Conservation (phyloP, 1,139 yeast species). For the Lodderomyces oxycetoniae region DNA sequence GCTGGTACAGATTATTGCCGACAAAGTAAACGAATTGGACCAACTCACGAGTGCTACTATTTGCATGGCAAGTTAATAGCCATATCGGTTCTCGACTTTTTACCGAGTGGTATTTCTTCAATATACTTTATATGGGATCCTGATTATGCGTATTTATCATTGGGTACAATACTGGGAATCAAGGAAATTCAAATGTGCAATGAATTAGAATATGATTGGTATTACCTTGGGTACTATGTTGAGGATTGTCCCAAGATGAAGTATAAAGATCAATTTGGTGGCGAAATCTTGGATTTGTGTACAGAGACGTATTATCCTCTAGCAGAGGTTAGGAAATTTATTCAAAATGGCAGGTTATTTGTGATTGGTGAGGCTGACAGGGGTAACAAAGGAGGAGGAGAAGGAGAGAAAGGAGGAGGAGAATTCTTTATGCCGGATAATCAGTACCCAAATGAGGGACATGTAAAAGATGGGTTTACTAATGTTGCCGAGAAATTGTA, state of each 20-base stretch:
- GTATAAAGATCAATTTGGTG: constrained; percentile 77
- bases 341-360: constrained; percentile 42
- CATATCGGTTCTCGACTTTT: constrained; percentile 69
- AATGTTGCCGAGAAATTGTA: constrained; percentile 38
- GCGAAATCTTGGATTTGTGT: constrained; percentile 57
- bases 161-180: constrained; percentile 76
- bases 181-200: constrained; percentile 59
- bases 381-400: constrained; percentile 10
- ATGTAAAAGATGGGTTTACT: constrained; percentile 9
- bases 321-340: constrained; percentile 24
- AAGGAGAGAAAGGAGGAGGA: constrained; percentile 1
- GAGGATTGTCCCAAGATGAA: constrained; percentile 78
- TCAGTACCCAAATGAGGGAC: constrained; percentile 9
- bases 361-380: too few relatives aligned
- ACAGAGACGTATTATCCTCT: constrained; percentile 45
- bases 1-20: not conserved
- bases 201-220: constrained; percentile 41
- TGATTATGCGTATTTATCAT: constrained; percentile 59
- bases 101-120: constrained; percentile 75
- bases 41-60: constrained; percentile 76
- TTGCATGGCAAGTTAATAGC: constrained; percentile 62
- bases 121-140: constrained; percentile 92
- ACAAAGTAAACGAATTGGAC: constrained; percentile 28
- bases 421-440: constrained; percentile 11
- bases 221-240: constrained; percentile 74